Conservation (phyloP, 805 yeast genomes). For the Ogataea zsoltii region DNA sequence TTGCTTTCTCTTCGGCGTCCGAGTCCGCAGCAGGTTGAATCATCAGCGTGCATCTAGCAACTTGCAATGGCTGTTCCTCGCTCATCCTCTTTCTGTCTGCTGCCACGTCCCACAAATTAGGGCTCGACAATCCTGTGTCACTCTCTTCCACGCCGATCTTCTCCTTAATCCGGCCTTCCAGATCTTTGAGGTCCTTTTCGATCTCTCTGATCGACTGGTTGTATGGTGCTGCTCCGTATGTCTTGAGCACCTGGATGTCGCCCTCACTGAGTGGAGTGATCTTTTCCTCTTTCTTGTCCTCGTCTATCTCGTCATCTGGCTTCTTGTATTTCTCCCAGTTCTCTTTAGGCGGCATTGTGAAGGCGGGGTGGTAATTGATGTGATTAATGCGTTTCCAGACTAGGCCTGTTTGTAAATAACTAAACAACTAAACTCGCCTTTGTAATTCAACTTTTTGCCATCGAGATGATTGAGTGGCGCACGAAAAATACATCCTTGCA, state of each 20-base stretch:
- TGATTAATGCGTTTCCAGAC: too few relatives aligned
- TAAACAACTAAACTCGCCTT: background rate
- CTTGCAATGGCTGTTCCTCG: slow-evolving; percentile 95
- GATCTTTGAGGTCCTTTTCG: slow-evolving; percentile 81
- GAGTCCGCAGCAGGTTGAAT: slow-evolving; percentile 58
- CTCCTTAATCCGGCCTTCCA: slow-evolving; percentile 88
- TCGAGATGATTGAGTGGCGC: slow-evolving; percentile 1
- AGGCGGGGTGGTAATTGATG: too few relatives aligned
- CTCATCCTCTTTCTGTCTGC: slow-evolving; percentile 93
- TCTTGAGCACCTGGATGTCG: slow-evolving; percentile 94
- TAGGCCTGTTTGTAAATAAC: background rate
- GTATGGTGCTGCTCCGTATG: slow-evolving; percentile 98
- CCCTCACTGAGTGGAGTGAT: slow-evolving; percentile 90
- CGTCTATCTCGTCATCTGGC: slow-evolving; percentile 66
- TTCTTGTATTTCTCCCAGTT: slow-evolving; percentile 98
- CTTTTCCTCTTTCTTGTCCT: slow-evolving; percentile 61
- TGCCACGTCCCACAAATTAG: slow-evolving; percentile 95
- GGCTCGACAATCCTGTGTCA: slow-evolving; percentile 97
- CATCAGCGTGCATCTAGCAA: slow-evolving; percentile 97
- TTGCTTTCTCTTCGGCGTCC: slow-evolving; percentile 71
- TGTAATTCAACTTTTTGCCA: background rate
- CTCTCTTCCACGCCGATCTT: slow-evolving; percentile 92
- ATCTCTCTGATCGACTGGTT: slow-evolving; percentile 75
- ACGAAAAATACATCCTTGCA: slow-evolving; percentile 6
- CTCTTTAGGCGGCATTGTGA: slow-evolving; percentile 87